Base-by-base conservation (phyloP, 805 yeast species). In the Yarrowia porcina region DNA sequence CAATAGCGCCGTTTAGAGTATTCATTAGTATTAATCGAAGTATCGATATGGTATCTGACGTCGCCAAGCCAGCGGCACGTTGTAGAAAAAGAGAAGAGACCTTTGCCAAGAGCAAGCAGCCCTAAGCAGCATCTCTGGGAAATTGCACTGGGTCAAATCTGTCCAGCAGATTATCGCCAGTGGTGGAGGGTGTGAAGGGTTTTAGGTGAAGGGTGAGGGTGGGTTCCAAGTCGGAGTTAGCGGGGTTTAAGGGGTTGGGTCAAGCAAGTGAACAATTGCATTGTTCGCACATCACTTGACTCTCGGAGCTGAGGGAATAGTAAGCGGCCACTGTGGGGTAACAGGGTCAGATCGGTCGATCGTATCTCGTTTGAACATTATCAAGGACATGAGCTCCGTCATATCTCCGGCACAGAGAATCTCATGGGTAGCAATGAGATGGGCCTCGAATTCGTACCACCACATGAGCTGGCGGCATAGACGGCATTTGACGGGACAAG, bases 391-490 rank as follows among this genome's bases (percentile, higher is more conserved):
- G 28, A 49, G 41, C 21, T 49, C 57, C 25, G 39, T 35, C 57
- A 33, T 33, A 33, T 49, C 57, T 9, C 57, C 57, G 21, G 57
- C 57, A 11, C 57, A 49, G 11, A 49, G 57, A 10, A 49, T 49
- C 11, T 49, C 57, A 20, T 49, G 57, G 41, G 57, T 33, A 3
- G 57, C 57, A n/a, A 49, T 49, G n/a, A 49, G 57, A 21, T 49
- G 57, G 12, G 57, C 57, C 27, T 49, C 57, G 13, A 49, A 49
- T 20, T 49, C 57, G 17, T 49, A 33, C 57, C 57, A 49, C 57
- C 57, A 49, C 57, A 49, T 49, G 57, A 49, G 32, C 28, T 13
- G 30, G n/a, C 39, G 57, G 21, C 57, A 49, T 2, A 49, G 42
- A 6, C 57, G 41, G 41, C 57, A 49, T 33, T 49, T 49, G 57